phyloP scores from a whole-genome alignment of 441 rosid genomes.

The Gossypium davidsonii region DNA sequence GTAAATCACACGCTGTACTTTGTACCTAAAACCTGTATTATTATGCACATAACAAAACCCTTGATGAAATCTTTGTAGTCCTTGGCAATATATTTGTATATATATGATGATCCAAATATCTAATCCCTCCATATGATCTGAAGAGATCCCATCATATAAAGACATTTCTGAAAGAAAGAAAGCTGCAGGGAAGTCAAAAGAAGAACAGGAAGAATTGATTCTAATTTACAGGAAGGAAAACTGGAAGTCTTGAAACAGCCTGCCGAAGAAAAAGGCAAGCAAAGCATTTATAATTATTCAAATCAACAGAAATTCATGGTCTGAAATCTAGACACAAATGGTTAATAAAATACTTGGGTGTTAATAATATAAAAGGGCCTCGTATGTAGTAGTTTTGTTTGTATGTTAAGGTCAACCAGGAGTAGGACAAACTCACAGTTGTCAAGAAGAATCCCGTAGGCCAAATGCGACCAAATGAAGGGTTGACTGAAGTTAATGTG shows the following conservation, averaged over 20 bases:
- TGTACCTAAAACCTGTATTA: not conserved
- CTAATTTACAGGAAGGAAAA: not conserved
- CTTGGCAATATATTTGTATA: not conserved
- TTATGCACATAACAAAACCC: not conserved
- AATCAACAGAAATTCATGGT: not conserved
- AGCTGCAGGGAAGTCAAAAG: not conserved
- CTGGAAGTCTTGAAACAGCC: not conserved
- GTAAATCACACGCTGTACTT: not conserved
- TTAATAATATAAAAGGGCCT: not conserved
- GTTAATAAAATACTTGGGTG: not conserved
- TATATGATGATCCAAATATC: no score
- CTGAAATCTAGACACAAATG: not conserved
- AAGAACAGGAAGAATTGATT: not conserved
- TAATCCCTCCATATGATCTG: no score
- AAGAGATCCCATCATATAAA: no score
- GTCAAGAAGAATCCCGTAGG: not conserved
- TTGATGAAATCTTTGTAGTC: not conserved
- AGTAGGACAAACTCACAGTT: conserved; percentile 13
- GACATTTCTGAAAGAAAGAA: not conserved
- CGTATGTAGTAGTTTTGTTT: not conserved
- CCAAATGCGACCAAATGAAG: not conserved
- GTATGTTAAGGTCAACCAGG: not conserved
- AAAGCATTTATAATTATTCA: not conserved
- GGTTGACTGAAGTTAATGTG: not conserved
- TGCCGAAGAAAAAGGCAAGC: not conserved